These are phyloP conservation scores for Pistacia integerrima DNA, from an alignment of 345 rosid genomes.

Conservation along the genomic window DNA sequence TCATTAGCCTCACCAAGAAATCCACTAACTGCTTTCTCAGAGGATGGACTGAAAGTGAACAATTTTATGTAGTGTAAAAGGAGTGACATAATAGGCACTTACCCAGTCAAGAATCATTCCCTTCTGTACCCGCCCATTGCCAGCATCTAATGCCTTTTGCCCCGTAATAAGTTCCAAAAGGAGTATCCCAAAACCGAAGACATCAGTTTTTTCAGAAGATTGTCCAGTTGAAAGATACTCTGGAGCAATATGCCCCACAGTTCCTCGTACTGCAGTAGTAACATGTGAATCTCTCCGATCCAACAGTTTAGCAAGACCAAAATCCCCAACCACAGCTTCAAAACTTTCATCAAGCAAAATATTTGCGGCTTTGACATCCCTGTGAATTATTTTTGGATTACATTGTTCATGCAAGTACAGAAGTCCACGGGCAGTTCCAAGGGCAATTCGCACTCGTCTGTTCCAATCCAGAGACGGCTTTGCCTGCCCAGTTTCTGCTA, in stretches of 20 bases:
- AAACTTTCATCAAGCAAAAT: slow-evolving; percentile 86
- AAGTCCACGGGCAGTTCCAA: slow-evolving; percentile 93
- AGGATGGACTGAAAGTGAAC: background rate
- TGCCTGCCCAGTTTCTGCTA: slow-evolving; percentile 51
- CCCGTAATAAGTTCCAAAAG: slow-evolving; percentile 94
- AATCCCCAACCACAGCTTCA: slow-evolving; percentile 96
- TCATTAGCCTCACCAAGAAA: background rate
- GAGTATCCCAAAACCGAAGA: slow-evolving; percentile 91
- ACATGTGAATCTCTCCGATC: slow-evolving; percentile 89
- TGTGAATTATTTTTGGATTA: slow-evolving; percentile 89
- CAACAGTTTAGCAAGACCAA: slow-evolving; percentile 87
- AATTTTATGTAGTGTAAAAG: background rate
- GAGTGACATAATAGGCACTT: slow-evolving; percentile 22
- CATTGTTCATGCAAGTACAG: slow-evolving; percentile 93
- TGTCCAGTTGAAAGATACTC: slow-evolving; percentile 98
- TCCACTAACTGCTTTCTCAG: background rate
- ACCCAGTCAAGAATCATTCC: slow-evolving; percentile 94
- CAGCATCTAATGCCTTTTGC: slow-evolving; percentile 85
- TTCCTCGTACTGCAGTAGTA: slow-evolving; percentile 93
- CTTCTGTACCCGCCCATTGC: slow-evolving; percentile 80
- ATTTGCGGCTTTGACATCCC: slow-evolving; percentile 98
- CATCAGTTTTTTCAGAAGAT: slow-evolving; percentile 93
- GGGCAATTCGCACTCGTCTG: slow-evolving; percentile 63
- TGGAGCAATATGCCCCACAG: slow-evolving; percentile 94
- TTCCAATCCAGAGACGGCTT: slow-evolving; percentile 89